Evolutionary conservation across 768 basidiomycete genomes (phyloP).

Genomic region (Kwoniella sp.): DNA sequence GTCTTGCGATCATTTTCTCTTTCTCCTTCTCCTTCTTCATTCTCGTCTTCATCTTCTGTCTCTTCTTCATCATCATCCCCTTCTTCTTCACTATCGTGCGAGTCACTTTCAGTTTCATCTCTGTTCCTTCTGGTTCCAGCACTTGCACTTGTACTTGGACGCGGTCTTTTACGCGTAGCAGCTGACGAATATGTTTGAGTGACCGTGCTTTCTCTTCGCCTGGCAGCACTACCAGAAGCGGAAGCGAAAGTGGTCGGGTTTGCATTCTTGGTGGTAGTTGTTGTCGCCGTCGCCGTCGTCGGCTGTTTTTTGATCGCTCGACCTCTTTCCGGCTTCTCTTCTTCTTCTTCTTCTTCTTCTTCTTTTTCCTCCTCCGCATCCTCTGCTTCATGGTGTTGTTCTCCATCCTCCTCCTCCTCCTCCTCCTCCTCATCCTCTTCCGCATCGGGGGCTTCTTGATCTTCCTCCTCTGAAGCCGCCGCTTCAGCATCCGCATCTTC

Average conservation of each 20-base stretch:
- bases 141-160: constrained; percentile 4
- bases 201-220: not conserved
- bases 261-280: not conserved
- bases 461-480: constrained; percentile 13
- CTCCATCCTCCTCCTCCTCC: constrained; percentile 17
- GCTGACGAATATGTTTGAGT: not conserved
- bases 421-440: constrained; percentile 17
- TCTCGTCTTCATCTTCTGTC: no score
- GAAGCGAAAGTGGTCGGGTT: not conserved
- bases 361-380: constrained; percentile 14
- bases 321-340: constrained; percentile 10
- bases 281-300: not conserved
- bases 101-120: constrained; percentile 1
- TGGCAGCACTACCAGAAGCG: no score
- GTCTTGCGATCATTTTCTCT: no score
- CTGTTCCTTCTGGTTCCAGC: not conserved
- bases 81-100: not conserved
- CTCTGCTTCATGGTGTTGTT: constrained; percentile 18
- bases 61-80: not conserved
- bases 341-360: constrained; percentile 18
- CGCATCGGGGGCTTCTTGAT: no score
- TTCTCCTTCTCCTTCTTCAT: not conserved
- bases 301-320: constrained; percentile 2
- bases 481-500: constrained; percentile 45
- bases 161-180: constrained; percentile 3